Conservation (phyloP, 306 rosid species). For the Carpinus fangiana region DNA sequence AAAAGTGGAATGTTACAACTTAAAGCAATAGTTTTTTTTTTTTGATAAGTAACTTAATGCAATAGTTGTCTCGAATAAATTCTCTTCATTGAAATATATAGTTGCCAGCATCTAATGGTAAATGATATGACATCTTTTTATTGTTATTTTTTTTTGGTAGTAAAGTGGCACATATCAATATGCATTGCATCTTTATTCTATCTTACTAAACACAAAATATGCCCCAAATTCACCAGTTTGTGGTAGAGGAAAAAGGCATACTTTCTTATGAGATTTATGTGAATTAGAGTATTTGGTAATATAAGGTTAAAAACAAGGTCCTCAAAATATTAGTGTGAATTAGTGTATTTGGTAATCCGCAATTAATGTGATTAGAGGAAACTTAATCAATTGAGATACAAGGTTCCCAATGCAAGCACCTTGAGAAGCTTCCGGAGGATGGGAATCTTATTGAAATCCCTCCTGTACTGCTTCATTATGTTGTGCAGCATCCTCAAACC, state of each 20-base stretch:
- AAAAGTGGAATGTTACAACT: background rate
- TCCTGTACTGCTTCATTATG: constrained; percentile 82
- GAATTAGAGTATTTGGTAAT: background rate
- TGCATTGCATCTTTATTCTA: background rate
- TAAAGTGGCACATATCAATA: background rate
- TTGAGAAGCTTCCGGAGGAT: constrained; percentile 96
- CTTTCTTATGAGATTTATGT: no score
- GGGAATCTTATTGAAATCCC: constrained; percentile 94
- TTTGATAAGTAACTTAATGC: no score
- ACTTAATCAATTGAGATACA: background rate
- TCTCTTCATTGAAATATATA: background rate
- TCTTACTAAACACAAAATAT: no score
- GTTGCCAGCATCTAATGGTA: background rate
- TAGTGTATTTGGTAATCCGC: no score
- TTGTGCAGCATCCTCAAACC: constrained; percentile 98
- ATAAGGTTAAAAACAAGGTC: background rate
- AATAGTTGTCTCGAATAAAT: background rate
- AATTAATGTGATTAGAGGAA: background rate
- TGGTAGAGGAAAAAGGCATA: no score
- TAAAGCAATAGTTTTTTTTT: background rate
- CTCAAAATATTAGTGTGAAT: no score
- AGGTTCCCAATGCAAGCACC: constrained; percentile 41
- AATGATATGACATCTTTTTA: background rate
- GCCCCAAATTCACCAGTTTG: no score
- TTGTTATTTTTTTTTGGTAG: background rate